Evolutionary conservation across 108 stramenopile species (phyloP).

Genomic region (Pseudonitzschia pungens): DNA sequence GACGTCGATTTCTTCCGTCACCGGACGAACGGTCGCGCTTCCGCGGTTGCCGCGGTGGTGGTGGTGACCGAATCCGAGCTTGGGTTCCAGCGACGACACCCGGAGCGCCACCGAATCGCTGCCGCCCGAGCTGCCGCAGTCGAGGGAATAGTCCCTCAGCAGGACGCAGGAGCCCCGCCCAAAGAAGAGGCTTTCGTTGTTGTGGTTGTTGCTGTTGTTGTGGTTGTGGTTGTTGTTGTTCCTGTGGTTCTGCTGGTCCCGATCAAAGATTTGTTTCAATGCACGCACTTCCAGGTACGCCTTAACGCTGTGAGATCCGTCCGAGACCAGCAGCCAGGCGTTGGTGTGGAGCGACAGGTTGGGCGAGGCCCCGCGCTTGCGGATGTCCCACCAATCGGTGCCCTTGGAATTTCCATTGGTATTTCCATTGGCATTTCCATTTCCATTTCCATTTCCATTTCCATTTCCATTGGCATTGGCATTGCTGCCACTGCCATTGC

Average conservation of each 20-base stretch:
- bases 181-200: too few species aligned
- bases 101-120: not conserved
- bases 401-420: not conserved
- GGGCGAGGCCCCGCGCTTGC: not conserved
- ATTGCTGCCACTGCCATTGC: too few species aligned
- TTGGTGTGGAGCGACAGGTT: not conserved
- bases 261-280: conserved; percentile 12
- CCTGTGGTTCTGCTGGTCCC: conserved; percentile 14
- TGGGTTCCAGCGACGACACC: conserved; percentile 3
- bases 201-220: conserved; percentile 7
- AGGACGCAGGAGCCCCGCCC: not conserved
- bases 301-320: conserved; percentile 14
- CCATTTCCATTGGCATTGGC: not conserved
- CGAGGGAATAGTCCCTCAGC: conserved; percentile 7
- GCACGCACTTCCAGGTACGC: conserved; percentile 2
- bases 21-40: not conserved
- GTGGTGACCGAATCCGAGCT: conserved; percentile 3
- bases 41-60: too few species aligned
- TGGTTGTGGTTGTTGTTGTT: not conserved
- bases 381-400: not conserved
- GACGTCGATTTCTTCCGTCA: not conserved
- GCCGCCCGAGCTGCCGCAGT: not conserved
- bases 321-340: conserved; percentile 20
- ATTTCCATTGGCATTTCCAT: too few species aligned
- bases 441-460: not conserved